phyloP scores from a whole-genome alignment of 345 rosid species.

The Abelmoschus esculentus region DNA sequence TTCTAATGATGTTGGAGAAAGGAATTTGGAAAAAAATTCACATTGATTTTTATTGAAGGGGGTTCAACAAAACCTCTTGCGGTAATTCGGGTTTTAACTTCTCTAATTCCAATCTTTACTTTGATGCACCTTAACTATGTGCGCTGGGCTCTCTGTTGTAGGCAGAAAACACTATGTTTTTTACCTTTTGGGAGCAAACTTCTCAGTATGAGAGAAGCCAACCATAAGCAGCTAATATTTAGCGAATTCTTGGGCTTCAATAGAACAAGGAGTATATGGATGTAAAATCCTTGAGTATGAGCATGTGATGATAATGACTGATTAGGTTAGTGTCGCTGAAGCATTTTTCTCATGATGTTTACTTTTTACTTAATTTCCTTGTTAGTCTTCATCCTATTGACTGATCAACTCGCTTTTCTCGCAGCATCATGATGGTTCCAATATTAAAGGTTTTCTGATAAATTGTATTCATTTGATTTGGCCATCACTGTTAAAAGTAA shows the following conservation, averaged over 20 bases:
- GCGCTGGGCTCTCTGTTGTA: conserved; percentile 57
- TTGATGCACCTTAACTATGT: too few species aligned
- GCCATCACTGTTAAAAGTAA: conserved; percentile 83
- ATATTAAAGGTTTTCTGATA: conserved; percentile 88
- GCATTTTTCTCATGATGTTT: neutral
- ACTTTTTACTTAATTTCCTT: neutral
- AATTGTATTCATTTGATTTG: conserved; percentile 91
- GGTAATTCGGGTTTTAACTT: conserved; percentile 29
- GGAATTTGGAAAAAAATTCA: too few species aligned
- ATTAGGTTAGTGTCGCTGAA: conserved; percentile 45
- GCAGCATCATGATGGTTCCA: conserved; percentile 99
- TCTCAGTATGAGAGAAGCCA: conserved; percentile 92
- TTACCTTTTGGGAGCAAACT: conserved; percentile 81
- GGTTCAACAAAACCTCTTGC: conserved; percentile 92
- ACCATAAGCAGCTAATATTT: conserved; percentile 63
- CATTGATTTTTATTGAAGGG: conserved; percentile 93
- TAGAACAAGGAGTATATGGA: conserved; percentile 55
- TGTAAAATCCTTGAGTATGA: conserved; percentile 86
- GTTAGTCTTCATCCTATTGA: neutral
- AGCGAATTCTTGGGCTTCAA: conserved; percentile 91
- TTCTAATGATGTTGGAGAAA: too few species aligned
- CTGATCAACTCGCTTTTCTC: neutral
- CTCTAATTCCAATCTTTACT: neutral
- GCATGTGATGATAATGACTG: conserved; percentile 97
- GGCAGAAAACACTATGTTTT: conserved; percentile 69